Evolutionary conservation across 306 rosid genomes (phyloP), one percentile per base, ranked within the genome.

Genomic region (Rosa rugosa): DNA sequence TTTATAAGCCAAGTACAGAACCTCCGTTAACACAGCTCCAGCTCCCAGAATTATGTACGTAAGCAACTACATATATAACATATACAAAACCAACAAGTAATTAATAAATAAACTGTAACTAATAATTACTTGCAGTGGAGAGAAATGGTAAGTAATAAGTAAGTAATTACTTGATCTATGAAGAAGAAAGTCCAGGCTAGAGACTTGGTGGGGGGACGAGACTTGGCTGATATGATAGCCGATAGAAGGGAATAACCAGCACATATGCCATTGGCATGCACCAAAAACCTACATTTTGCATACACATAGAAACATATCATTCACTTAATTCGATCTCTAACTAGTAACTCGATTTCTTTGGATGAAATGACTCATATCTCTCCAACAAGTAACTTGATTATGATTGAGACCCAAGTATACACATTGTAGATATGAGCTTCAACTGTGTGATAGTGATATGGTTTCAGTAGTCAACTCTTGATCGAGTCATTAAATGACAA

Each of bases 221-320:
- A 89, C 90, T 86, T 78, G 38, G 99, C 97, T 51, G 83, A 85
- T 16, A 87, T 51, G 22, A 81, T 80, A 0, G 99, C 97, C 36
- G 97, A 91, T 14, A 94, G 90, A 53, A 94, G 88, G 9, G 97
- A 92, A 80, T 92, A 94, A 12, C 97, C 99, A 1, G 97, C 99
- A 16, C 99, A 94, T 5, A 94, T 85, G 9, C 97, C 97, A 75
- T 94, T 94, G 4, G 91, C 97, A 83, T 92, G 87, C 81, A 94
- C 97, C 92, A 94, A 80, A 85, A 88, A 91, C 97, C 99, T 94
- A 70, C 83, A 80, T 31, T n/a, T 2, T 45, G 0, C 16, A 38
- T 23, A 23, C 18, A 5, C 23, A 13, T 11, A 8, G 11, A 3
- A 7, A 31, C 40, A n/a, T 1, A 49, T 54, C 25, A 54, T 54